Evolutionary conservation across 2,329 filamentous ascomycete genomes (phyloP).

Genomic region (Lanzia echinophila): DNA sequence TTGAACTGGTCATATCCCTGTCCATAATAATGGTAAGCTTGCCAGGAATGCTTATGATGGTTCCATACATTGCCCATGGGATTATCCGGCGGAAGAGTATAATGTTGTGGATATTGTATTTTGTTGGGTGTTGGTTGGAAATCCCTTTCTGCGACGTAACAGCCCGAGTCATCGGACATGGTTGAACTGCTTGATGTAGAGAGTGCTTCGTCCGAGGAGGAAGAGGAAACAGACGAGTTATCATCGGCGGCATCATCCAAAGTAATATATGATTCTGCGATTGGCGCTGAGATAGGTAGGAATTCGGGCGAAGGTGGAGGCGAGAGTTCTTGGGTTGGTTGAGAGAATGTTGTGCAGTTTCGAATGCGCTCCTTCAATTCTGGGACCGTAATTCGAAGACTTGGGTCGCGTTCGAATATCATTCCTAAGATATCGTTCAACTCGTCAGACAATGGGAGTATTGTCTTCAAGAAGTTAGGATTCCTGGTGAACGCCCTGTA

Average conservation of each 20-base stretch:
- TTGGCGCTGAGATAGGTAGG: not conserved
- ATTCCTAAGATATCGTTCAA: constrained; percentile 80
- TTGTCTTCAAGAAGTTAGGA: constrained; percentile 81
- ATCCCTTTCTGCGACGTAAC: not conserved
- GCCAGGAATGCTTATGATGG: not conserved
- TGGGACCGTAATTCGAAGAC: constrained; percentile 71
- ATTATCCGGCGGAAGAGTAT: not conserved
- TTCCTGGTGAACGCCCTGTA: constrained; percentile 87
- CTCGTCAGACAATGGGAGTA: constrained; percentile 83
- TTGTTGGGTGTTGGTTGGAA: not conserved
- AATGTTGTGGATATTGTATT: not conserved
- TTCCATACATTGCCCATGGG: not conserved
- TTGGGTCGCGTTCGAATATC: constrained; percentile 82
- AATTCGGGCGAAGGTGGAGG: not conserved
- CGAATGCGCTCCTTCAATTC: constrained; percentile 74
- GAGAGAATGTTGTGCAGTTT: constrained; percentile 45
- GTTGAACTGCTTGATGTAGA: not conserved
- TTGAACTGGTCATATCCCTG: not conserved
- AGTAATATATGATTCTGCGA: not conserved
- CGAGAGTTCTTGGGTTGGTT: not conserved
- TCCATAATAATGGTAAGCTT: not conserved
- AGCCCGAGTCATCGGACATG: not conserved
- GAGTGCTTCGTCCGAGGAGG: constrained; percentile 9
- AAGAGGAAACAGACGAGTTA: constrained; percentile 31
- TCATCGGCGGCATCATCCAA: not conserved